phyloP scores from a whole-genome alignment of 208 protist genomes.

The Trypanosoma avium region DNA sequence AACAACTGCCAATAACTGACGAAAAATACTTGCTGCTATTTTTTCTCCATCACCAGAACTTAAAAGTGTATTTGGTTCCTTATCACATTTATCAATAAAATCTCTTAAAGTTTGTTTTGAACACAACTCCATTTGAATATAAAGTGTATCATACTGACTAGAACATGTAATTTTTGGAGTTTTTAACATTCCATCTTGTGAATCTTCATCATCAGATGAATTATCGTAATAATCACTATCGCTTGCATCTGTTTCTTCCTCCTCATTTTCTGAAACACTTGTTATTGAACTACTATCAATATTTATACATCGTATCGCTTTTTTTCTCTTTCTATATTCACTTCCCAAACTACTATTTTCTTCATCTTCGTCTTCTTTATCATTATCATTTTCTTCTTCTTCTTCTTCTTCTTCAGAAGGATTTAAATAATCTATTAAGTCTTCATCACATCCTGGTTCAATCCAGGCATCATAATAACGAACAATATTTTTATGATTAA shows the following conservation, averaged over 20 bases:
- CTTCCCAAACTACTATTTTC: too few relatives aligned
- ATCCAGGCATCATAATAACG: slow-evolving; percentile 91
- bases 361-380: neutral
- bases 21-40: slow-evolving; percentile 65
- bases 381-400: neutral
- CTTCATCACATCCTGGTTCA: slow-evolving; percentile 80
- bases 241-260: slow-evolving; percentile 29
- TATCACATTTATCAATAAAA: slow-evolving; percentile 70
- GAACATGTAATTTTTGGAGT: slow-evolving; percentile 10
- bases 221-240: slow-evolving; percentile 3
- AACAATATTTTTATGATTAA: slow-evolving; percentile 86
- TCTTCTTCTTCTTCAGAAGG: slow-evolving; percentile 23
- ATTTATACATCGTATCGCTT: too few relatives aligned
- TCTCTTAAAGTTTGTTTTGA: slow-evolving; percentile 65
- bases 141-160: slow-evolving; percentile 64
- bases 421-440: slow-evolving; percentile 58
- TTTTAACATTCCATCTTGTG: slow-evolving; percentile 4
- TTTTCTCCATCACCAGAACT: slow-evolving; percentile 52
- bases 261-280: slow-evolving; percentile 36
- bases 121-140: slow-evolving; percentile 90
- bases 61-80: slow-evolving; percentile 38
- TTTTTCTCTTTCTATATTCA: too few relatives aligned
- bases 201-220: slow-evolving; percentile 19
- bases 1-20: slow-evolving; percentile 74
- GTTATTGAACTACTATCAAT: too few relatives aligned